These are phyloP conservation scores for Sungouiozyma intestinalis DNA, from an alignment of 805 yeast genomes.

Conservation along the genomic window DNA sequence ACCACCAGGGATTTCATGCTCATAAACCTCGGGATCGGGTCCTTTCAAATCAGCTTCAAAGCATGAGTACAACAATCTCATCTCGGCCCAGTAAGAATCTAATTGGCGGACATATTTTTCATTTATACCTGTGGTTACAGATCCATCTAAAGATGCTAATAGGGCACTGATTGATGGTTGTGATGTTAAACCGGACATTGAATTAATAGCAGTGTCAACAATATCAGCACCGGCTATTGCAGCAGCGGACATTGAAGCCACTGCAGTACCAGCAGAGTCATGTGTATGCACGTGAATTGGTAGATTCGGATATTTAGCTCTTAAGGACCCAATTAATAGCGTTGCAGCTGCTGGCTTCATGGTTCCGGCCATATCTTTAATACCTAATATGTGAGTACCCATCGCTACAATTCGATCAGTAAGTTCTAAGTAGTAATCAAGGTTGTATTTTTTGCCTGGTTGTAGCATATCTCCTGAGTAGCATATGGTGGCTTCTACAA, in stretches of 20 bases:
- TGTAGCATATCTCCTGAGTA: conserved; percentile 98
- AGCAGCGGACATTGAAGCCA: conserved; percentile 89
- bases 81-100: conserved; percentile 97
- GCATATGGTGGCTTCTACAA: conserved; percentile 96
- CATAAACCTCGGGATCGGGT: conserved; percentile 98
- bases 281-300: conserved; percentile 99
- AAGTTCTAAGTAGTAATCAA: conserved; percentile 75
- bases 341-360: conserved; percentile 91
- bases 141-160: conserved; percentile 85
- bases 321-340: conserved; percentile 64
- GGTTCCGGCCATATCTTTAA: conserved; percentile 99
- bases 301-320: conserved; percentile 80
- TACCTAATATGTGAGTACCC: conserved; percentile 97
- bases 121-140: conserved; percentile 62
- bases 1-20: conserved; percentile 99
- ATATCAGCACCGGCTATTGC: conserved; percentile 97
- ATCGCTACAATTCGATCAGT: conserved; percentile 75
- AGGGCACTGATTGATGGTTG: conserved; percentile 95
- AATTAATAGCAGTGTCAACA: conserved; percentile 94
- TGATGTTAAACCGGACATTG: conserved; percentile 97
- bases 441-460: conserved; percentile 91
- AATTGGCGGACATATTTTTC: conserved; percentile 63
- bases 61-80: conserved; percentile 91
- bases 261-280: conserved; percentile 99
- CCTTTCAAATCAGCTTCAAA: conserved; percentile 98